Conservation (phyloP, 2,329 filamentous ascomycete species). For the Colletotrichum graminicola region DNA sequence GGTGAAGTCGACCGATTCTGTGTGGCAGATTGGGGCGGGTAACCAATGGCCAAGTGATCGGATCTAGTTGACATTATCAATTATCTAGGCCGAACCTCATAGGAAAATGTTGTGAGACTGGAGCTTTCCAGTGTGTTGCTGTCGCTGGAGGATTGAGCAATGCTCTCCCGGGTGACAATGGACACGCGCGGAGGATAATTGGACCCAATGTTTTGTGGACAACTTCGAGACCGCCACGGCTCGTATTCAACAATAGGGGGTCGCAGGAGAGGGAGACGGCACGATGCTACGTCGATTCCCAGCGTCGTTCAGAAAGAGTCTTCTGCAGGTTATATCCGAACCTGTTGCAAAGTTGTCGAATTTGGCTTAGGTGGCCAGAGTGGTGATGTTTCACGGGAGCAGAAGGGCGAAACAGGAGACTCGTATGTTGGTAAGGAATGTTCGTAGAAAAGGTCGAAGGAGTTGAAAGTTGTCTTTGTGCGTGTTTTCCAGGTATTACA, state of each 20-base stretch:
- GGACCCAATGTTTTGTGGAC: constrained; percentile 31
- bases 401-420: constrained; percentile 28
- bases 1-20: constrained; percentile 83
- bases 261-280: constrained; percentile 12
- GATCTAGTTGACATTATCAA: constrained; percentile 95
- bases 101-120: constrained; percentile 43
- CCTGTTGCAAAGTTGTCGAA: constrained; percentile 19
- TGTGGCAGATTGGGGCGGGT: constrained; percentile 76
- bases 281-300: constrained; percentile 23
- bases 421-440: constrained; percentile 37
- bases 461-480: constrained; percentile 29
- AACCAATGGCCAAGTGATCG: constrained; percentile 88
- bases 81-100: constrained; percentile 72
- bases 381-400: constrained; percentile 19
- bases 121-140: constrained; percentile 26
- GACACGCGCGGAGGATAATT: constrained; percentile 23
- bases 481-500: constrained; percentile 42
- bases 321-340: constrained; percentile 18
- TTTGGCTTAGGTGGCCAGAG: constrained; percentile 24
- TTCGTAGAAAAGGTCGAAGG: constrained; percentile 36
- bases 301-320: constrained; percentile 9
- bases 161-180: constrained; percentile 26
- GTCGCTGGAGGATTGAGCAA: constrained; percentile 24
- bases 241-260: constrained; percentile 31
- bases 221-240: constrained; percentile 23